Evolutionary conservation across 805 yeast species (phyloP), one percentile per base, ranked within the genome.

Genomic region (Sporopachydermia quercuum): DNA sequence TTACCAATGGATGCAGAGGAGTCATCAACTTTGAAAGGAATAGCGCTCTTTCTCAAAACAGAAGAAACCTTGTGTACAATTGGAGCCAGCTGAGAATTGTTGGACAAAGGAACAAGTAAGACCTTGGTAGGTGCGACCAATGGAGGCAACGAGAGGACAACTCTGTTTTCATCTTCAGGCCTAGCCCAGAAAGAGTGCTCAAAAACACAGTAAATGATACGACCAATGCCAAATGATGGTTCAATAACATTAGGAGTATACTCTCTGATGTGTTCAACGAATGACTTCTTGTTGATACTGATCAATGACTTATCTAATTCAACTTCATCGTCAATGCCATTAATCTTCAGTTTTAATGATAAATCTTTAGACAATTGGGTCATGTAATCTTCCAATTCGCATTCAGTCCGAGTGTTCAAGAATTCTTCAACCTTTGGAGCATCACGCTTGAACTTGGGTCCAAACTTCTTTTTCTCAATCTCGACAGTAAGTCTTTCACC

Each of bases 151-250:
- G 96, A 84, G 47, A 91, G 68, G 8, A 84, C 94, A 54, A 89
- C 78, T 63, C 95, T 87, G 43, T 83, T 78, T 46, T 78, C 72
- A 49, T 82, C 85, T 57, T 82, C 96, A 15, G 94, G 85, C 65
- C 99, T 79, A 41, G 80, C 63, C 95, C 96, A 91, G 81, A 79
- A 91, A 39, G 74, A 71, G 63, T 91, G 99, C 68, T 91, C 99
- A 54, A 87, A 82, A 49, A 89, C 62, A 34, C 94, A 74, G 66
- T 91, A 91, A 48, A 91, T 68, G 60, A 93, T 85, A 68, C 99
- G 87, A 44, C 98, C 98, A 57, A 91, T 80, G 74, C 99, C 99
- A 56, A 91, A 91, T 4, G 99, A 91, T 46, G 99, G 99, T 67
- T 91, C 99, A 54, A 91, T 91, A 45, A 91, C 99, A 58, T 83